Conservation (phyloP, 1,284 basidiomycete genomes). For the Puccinia polysora region DNA sequence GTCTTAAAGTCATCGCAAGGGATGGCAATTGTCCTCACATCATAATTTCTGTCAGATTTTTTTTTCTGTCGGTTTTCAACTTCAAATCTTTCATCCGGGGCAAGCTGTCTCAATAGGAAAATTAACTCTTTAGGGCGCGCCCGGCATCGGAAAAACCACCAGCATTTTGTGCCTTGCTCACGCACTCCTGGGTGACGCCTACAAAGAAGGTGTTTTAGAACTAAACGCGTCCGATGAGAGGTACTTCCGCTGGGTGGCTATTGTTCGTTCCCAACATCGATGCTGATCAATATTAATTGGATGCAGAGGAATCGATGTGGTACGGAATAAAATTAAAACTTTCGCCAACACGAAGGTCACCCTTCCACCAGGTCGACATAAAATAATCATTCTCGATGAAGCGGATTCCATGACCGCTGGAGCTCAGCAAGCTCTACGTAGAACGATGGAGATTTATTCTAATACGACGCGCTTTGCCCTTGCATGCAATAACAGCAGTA, state of each 20-base stretch:
- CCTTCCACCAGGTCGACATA: conserved; percentile 89
- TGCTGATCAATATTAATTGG: not conserved
- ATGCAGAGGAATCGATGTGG: conserved; percentile 90
- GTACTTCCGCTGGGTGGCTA: conserved; percentile 55
- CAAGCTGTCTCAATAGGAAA: conserved; percentile 2
- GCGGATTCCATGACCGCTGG: conserved; percentile 99
- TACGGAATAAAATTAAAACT: conserved; percentile 95
- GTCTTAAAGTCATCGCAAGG: conserved; percentile 90
- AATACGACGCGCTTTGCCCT: conserved; percentile 97
- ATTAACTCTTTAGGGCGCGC: conserved; percentile 68
- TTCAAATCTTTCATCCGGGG: not conserved
- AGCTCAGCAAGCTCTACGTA: conserved; percentile 91
- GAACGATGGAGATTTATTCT: conserved; percentile 99
- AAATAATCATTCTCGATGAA: conserved; percentile 97
- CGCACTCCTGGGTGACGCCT: conserved; percentile 88
- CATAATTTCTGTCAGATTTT: conserved; percentile 77
- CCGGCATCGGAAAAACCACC: conserved; percentile 98
- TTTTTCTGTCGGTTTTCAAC: not conserved
- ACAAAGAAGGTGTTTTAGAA: conserved; percentile 96
- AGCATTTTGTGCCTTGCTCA: conserved; percentile 96
- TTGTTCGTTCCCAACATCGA: not conserved
- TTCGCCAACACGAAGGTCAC: conserved; percentile 99
- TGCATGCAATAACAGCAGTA: conserved; percentile 99
- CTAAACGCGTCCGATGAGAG: conserved; percentile 97
- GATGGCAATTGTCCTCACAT: conserved; percentile 98